Base-by-base conservation (phyloP, 257 asterid genomes). In the Nicotiana otophora region DNA sequence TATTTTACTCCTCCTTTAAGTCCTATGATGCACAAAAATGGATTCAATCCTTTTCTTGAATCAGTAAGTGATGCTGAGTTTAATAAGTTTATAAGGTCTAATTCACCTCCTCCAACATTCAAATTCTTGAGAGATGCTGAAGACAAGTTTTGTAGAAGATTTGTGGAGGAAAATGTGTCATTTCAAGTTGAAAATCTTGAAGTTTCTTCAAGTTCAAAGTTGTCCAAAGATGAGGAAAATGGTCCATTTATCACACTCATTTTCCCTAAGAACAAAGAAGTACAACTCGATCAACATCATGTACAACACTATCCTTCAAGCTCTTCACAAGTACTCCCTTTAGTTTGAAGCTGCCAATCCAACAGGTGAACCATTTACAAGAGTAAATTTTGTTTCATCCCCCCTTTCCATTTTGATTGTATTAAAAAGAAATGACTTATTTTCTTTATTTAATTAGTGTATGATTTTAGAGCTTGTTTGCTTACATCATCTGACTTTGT, bases 1-100 rank as follows among this genome's bases (percentile, higher is more conserved):
- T 92, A 88, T 79, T 89, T 83, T 82, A 93, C 97, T 0, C 97
- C 97, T 3, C 97, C 97, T 12, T 30, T 92, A 51, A 92, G 93
- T 19, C 96, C 96, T 12, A 55, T 83, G 2, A 30, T 54, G 46
- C 17, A 48, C 26, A 61, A 30, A 10, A 79, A 63, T 10, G 80
- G 81, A 1, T 84, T 68, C 3, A 77, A 66, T 19, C 84, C 86
- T 2, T 81, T 85, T 10, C 62, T 86, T 48, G 96, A 89, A 70
- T 86, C 90, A 46, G 85, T 78, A 64, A 82, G 70, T 66, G 92
- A 89, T 83, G 92, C 89, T 5, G 92, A 82, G 77, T 88, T 92
- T 34, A 92, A 87, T 23, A 85, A 79, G 85, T 33, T 86, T 51
- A 28, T 75, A 48, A 84, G 84, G 53, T 83, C 88, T 4, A 48